Percentiles rank a stretch among this genome's conserved stretches.
phyloP scores from a whole-genome alignment of 768 basidiomycete genomes.

The Mycena galopus region DNA sequence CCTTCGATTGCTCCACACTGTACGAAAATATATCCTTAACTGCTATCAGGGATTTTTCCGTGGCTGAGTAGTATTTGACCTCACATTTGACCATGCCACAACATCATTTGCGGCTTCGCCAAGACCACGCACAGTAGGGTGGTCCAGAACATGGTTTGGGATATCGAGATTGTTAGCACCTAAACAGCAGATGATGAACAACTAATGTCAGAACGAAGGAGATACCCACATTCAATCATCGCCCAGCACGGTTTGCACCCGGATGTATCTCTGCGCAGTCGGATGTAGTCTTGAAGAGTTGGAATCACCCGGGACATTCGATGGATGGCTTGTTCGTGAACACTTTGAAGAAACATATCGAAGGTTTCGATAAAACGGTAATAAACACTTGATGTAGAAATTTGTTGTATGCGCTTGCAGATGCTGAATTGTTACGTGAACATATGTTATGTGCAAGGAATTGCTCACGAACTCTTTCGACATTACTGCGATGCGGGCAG shows the following conservation, averaged over 20 bases:
- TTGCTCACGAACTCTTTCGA: not conserved
- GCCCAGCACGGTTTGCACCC: not conserved
- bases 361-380: not conserved
- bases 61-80: not conserved
- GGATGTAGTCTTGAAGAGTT: not conserved
- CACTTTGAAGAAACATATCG: not conserved
- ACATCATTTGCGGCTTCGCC: not conserved
- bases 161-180: not conserved
- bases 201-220: not conserved
- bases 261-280: not conserved
- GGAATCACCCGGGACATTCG: not conserved
- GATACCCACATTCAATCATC: not conserved
- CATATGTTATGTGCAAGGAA: not conserved
- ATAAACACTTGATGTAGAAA: not conserved
- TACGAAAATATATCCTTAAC: not conserved
- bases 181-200: not conserved
- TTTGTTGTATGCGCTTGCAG: not conserved
- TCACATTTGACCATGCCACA: slow-evolving; percentile 1
- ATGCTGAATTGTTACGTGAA: not conserved
- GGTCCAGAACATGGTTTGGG: not conserved
- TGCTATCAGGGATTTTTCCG: not conserved
- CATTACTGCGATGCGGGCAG: not conserved
- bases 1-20: slow-evolving; percentile 1
- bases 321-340: not conserved
- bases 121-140: not conserved